Evolutionary conservation across 306 rosid genomes (phyloP), one percentile per base, ranked within the genome.

Genomic region (Malus fusca): DNA sequence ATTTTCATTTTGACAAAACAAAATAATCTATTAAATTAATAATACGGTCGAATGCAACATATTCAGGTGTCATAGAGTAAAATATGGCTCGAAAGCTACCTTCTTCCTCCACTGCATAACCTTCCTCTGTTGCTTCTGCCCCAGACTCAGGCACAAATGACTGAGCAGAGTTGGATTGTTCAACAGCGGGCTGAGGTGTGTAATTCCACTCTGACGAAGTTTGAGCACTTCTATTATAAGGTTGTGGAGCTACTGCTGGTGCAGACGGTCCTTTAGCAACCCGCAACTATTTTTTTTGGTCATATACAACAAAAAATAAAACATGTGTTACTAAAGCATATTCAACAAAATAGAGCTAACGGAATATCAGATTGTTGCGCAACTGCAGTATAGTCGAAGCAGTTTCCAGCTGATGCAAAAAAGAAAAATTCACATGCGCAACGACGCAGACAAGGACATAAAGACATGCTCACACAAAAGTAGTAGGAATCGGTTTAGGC

Each of bases 71-170:
- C 43, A 35, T 4, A 9, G 26, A 23, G 35, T 68, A 44, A 44
- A 71, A 72, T 25, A 71, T 59, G 73, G 65, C 76, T 65, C n/a
- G 75, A 82, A 56, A 76, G 85, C 51, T 43, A 93, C 99, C 99
- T 89, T 90, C 97, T 19, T 92, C 92, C 72, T 95, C 97, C 19
- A 83, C 56, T 37, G 87, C 88, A 77, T 69, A 88, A 73, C 84
- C 77, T 77, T 95, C 99, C 56, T 90, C 99, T 4, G 82, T 77
- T 26, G 86, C 78, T 78, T 92, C 97, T 19, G 74, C 79, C 75
- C 78, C 86, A 12, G 86, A 77, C 28, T 89, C 93, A 4, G 93
- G 86, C 62, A 69, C 84, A 77, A 64, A 82, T 1, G 80, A 46
- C 6, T 82, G 78, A 69, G 82, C 73, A 66, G 85, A 78, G 87